Evolutionary conservation across 1,284 basidiomycete species (phyloP), one percentile per base, ranked within the genome.

Genomic region (Ceratobasidium sp.): DNA sequence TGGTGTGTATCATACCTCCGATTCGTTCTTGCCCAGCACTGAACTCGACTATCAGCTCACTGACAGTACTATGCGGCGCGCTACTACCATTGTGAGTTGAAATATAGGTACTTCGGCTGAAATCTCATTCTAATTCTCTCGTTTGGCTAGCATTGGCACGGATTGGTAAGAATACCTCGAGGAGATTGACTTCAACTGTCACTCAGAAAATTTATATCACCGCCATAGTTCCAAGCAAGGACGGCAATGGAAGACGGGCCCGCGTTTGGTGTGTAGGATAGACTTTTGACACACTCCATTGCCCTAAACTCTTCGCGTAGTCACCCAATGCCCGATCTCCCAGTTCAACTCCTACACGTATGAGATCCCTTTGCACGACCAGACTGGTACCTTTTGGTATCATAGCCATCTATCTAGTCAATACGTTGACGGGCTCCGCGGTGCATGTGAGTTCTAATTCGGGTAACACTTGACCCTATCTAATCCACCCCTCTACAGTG

Each of bases 351-450:
- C 75, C 3, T 77, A 77, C n/a, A 77, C 75, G 18, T 77, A 77
- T 40, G 63, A 77, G 40, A 77, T 77, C 39, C 75, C 75, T 26
- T 33, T 77, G 26, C 28, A 23, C n/a, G 75, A 77, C 18, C 75
- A 77, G 40, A 77, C 75, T 33, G 75, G 75, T 39, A 77, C 75
- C 1, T 63, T 77, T 28, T 77, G 75, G 75, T 77, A 76, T n/a
- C 75, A 77, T 49, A 49, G 51, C 51, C 75, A 77, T 58, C 55
- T 77, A 20, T 28, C 75, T 10, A 77, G 75, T 33, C 75, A 77
- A 26, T 77, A 77, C 53, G 75, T 77, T n/a, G 75, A 77, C 40
- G 75, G 75, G 9, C 28, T 77, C 23, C 75, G 75, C 13, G 75
- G 75, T 60, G 20, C 75, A 3, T 26, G 75, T 77, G 23, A 77